Percentiles rank a stretch among this genome's conserved stretches.
Conservation (phyloP, 2,329 filamentous ascomycete species). For the Pseudogymnoascus sp. region DNA sequence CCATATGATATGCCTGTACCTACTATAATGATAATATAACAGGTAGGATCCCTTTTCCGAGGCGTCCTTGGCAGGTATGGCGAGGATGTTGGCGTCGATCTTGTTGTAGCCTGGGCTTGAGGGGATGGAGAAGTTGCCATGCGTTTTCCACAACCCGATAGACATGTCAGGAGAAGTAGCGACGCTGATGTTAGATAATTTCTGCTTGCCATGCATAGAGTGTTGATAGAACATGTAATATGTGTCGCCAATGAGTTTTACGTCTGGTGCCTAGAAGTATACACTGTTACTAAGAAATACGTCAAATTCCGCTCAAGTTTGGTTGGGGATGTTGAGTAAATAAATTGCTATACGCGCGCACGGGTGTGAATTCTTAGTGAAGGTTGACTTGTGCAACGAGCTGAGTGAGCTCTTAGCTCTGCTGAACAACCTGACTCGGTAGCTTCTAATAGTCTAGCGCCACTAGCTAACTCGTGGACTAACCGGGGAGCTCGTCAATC, state of each 20-base stretch:
- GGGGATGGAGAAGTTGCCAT: constrained; percentile 44
- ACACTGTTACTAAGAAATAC: not conserved
- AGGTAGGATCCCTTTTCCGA: constrained; percentile 29
- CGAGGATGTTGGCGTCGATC: constrained; percentile 49
- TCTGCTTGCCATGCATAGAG: constrained; percentile 35
- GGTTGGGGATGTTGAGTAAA: not conserved
- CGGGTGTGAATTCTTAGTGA: no score
- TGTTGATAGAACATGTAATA: constrained; percentile 58
- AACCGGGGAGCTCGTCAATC: no score
- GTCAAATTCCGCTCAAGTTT: not conserved
- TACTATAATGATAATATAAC: not conserved
- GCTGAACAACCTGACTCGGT: no score
- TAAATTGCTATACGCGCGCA: no score
- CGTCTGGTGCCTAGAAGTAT: constrained; percentile 49
- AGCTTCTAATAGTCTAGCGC: no score
- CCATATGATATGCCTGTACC: not conserved
- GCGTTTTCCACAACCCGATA: constrained; percentile 50
- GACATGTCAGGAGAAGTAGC: constrained; percentile 36
- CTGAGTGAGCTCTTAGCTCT: no score
- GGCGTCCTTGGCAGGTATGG: constrained; percentile 24
- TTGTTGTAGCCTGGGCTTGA: constrained; percentile 44
- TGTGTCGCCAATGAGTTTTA: constrained; percentile 43
- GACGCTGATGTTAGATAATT: constrained; percentile 47
- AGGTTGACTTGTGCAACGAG: no score
- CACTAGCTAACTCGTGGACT: no score